These are phyloP conservation scores for Dendrocalamus latiflorus DNA, from an alignment of 202 grass and related monocot species.

Conservation along the genomic window DNA sequence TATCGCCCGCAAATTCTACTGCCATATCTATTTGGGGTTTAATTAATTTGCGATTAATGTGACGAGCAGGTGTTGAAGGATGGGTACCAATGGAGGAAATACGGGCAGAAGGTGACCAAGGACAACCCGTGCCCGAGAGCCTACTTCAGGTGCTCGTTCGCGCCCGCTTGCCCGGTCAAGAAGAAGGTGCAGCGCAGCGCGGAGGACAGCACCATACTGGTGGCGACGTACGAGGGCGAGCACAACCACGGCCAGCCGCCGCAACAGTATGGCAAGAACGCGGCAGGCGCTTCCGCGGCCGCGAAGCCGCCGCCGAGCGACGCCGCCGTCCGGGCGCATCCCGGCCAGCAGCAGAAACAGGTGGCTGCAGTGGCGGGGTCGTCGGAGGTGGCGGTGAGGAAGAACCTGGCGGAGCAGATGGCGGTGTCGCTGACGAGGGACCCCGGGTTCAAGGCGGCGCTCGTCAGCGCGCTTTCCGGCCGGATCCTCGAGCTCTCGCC, in stretches of 20 bases:
- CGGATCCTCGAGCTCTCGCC: constrained; percentile 53
- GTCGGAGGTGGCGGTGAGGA: constrained; percentile 19
- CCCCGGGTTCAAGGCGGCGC: constrained; percentile 71
- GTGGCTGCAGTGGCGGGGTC: background rate
- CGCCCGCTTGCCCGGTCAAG: constrained; percentile 72
- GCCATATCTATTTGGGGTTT: background rate
- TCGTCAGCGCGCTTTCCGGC: constrained; percentile 67
- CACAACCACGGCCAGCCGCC: constrained; percentile 60
- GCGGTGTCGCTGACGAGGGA: constrained; percentile 61
- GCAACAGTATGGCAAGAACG: constrained; percentile 28
- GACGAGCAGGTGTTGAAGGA: constrained; percentile 67
- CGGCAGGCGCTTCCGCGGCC: background rate
- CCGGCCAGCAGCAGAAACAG: background rate
- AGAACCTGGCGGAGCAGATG: constrained; percentile 75
- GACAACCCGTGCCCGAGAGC: constrained; percentile 89
- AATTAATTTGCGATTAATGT: background rate
- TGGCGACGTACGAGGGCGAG: constrained; percentile 86
- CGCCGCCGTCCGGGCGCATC: background rate
- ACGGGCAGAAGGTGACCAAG: constrained; percentile 91
- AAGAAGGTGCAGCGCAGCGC: constrained; percentile 97
- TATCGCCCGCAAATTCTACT: background rate
- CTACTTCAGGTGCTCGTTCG: constrained; percentile 86
- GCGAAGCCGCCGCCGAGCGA: background rate
- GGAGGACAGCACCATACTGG: constrained; percentile 52
- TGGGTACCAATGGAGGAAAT: constrained; percentile 89